Base-by-base conservation (phyloP, 139 green algal genomes). In the Chlorella vulgaris region DNA sequence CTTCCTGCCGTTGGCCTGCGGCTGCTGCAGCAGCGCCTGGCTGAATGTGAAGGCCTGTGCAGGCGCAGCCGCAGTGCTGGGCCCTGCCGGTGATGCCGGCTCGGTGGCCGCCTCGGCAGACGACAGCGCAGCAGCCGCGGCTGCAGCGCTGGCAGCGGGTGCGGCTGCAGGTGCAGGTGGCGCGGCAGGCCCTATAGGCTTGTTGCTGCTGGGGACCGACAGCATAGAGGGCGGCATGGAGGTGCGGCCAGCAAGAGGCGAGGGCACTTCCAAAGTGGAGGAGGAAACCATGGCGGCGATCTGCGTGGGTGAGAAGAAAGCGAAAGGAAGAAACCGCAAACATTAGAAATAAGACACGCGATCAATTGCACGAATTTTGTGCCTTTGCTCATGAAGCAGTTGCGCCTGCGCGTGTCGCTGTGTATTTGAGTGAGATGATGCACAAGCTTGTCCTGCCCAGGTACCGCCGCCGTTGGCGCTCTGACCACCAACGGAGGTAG, bases 281-380 rank as follows among this genome's bases (percentile, higher is more conserved):
- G 39, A 7, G 2, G 18, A 36, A 0, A 86, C 28, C 81, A 86
- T 74, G 29, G 58, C 81, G 24, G 81, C 81, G 55, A 86, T 86
- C 76, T 81, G 75, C 75, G 38, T 2, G 2, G 22, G 50, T 8
- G 39, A 50, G 18, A 26, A n/a, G 50, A 31, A 39, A 35, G 33
- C 7, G 31, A 42, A 0, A 29, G 31, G 2, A 63, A 7, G 6
- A 7, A 10, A 58, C 15, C 13, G 47, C 47, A 58, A 58, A 58
- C 10, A 15, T 58, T 24, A 24, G 47, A 24, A 15, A 58, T 58
- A n/a, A n/a, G 47, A 58, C 47, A 10, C 15, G 47, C 10, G 47
- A 58, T 58, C 10, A 58, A 58, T 10, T 58, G 47, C 10, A 15
- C 10, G 10, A 58, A 58, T 58, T 58, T 58, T 24, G 15, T 58